Base-by-base conservation (phyloP, 805 yeast genomes). In the Monosporozyma aerobia region DNA sequence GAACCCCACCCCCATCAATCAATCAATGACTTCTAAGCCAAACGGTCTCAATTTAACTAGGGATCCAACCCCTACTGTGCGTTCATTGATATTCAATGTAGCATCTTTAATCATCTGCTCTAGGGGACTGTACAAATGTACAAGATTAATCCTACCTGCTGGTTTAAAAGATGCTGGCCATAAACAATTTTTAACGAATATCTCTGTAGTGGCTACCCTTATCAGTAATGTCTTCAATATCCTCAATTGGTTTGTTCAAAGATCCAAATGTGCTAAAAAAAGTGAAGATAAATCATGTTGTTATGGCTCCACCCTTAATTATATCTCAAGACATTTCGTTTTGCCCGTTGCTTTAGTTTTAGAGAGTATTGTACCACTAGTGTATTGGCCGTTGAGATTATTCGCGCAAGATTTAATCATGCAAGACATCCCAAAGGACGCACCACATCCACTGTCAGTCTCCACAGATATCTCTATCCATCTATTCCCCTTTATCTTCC, bases 371-470 rank as follows among this genome's bases (percentile, higher is more conserved):
- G 89, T 86, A 16, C 73, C 87, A 0, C 35, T 69, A 1, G 78
- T 85, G 14, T 86, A 86, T 64, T 86, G 94, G 92, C 80, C 83
- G 0, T 72, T 85, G 57, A 71, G 81, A 56, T 53, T 84, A 16
- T 78, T 81, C 59, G 75, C 76, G 49, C 61, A 76, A 37, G 69
- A 71, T 22, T 62, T 81, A 51, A 81, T 85, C 40, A 67, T 77
- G 49, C 69, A 71, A 29, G 65, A 61, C 7, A 62, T 54, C 40
- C 56, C 58, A 25, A 59, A 39, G 23, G 55, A 52, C 33, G 58
- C 64, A 14, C 56, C 53, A 5, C 43, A 22, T 19, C 51, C 69
- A 57, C 5, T 83, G 29, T 82, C 85, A 1, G 22, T 81, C 14
- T 33, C 56, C 1, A 70, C 80, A 5, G 92, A 85, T 62, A 56